Base-by-base conservation (phyloP, 495 filamentous ascomycete genomes). In the Darksidea phi region DNA sequence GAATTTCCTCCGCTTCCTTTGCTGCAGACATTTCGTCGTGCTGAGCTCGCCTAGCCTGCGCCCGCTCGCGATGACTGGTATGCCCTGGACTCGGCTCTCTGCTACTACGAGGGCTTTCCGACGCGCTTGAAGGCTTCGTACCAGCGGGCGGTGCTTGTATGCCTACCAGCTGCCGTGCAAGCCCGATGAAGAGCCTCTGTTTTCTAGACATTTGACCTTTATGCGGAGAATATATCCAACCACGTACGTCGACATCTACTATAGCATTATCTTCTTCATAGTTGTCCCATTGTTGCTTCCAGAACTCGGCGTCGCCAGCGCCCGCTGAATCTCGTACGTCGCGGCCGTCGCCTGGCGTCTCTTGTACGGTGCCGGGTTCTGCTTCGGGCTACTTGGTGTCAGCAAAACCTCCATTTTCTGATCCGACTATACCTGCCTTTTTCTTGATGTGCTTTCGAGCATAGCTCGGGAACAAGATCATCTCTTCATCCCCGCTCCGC, bases 381-480 rank as follows among this genome's bases (percentile, higher is more conserved):
- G 70, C 67, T 43, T 72, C 18, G 7, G 68, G 66, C 67, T 71
- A 20, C 26, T 13, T 15, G 13, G 41, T 36, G 25, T 63, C 25
- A 57, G 48, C 32, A 7, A 36, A 1, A 47, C 26, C 18, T 20
- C 1, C 18, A 6, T 15, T 23, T 17, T 1, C 8, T 24, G 18
- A 21, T 42, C 21, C 17, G 7, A 1, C 11, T 43, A 17, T 28
- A 64, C 72, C 56, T 70, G 57, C 66, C 67, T 67, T 68, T 46
- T 54, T 69, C 66, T 79, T 84, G n/a, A 79, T 70, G 72, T 95
- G 81, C 67, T 79, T 80, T 71, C 89, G 78, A 43, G 89, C 88
- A 75, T 97, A 95, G 67, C 89, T 93, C 7, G 94, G 94, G 69
- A 97, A 99, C 13, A 97, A 67, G 11, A 97, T 81, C 84, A 99